Evolutionary conservation across 2,329 filamentous ascomycete species (phyloP), one percentile per base, ranked within the genome.

Genomic region (Aureobasidium sp.): DNA sequence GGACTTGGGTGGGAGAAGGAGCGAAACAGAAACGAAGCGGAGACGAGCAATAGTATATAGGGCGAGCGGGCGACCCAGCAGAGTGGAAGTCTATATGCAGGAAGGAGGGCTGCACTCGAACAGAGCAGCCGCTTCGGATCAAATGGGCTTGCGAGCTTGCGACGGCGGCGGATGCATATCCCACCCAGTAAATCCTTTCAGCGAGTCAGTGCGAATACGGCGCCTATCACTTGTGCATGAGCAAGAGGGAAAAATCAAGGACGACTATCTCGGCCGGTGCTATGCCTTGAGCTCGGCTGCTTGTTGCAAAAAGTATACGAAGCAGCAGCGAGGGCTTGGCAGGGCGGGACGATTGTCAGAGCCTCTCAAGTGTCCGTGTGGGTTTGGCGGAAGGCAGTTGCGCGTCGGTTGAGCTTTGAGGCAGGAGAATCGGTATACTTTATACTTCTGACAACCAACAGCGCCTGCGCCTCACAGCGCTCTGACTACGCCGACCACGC

Each of bases 91-190:
- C 39, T 54, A 54, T 54, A 54, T 54, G 50, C 50, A 54, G 37
- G 50, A 37, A 54, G 37, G 49, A 52, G 48, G 32, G 48, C 48
- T 52, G 48, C 48, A 37, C 48, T 52, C 21, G 48, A 54, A 54
- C 50, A 54, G 50, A 54, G 50, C 50, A 54, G 50, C 50, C 50
- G 50, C 50, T 42, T 54, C 50, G 8, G 50, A 54, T 54, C 50
- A 42, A 54, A 30, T 54, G 36, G 25, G 34, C 36, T 41, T 54
- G 50, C 50, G 50, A 54, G 34, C 15, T 36, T 16, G 49, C 49
- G 49, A 39, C 34, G 30, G 21, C 37, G 45, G 45, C 45, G 45
- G 45, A 30, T n/a, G 13, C 45, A 48, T 48, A 32, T 16, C 27
- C 34, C 36, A 54, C 36, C 4, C 50, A 37, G 25, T 37, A 54